Evolutionary conservation across 2,329 filamentous ascomycete genomes (phyloP).

Genomic region (Trichoderma afroharzianum): DNA sequence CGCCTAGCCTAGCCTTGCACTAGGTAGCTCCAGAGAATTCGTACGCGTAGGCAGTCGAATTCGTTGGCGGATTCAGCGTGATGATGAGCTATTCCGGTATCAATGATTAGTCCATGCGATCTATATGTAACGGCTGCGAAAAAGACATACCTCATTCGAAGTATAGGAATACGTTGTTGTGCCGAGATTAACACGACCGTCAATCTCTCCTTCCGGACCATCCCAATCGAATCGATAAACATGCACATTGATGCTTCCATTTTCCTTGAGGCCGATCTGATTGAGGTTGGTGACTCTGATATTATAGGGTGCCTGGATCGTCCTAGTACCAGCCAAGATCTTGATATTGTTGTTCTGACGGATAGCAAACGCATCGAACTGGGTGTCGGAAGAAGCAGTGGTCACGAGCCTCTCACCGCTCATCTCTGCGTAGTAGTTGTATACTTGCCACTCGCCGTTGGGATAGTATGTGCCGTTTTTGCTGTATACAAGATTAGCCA

Average conservation of each 20-base stretch:
- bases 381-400: not conserved
- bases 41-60: not conserved
- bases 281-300: not conserved
- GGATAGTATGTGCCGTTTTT: not conserved
- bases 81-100: not conserved
- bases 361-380: not conserved
- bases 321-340: not conserved
- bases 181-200: not conserved
- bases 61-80: not conserved
- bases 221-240: not conserved
- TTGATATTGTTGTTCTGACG: not conserved
- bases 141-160: not conserved
- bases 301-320: not conserved
- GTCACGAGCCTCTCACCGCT: not conserved
- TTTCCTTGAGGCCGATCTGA: not conserved
- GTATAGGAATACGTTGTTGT: not conserved
- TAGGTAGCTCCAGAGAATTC: not conserved
- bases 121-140: not conserved
- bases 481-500: not conserved
- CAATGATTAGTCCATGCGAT: not conserved
- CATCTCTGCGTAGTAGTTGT: not conserved
- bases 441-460: not conserved
- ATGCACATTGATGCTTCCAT: not conserved
- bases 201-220: not conserved
- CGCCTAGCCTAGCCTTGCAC: not conserved